Conservation (phyloP, 352 stramenopile species). For the Phytophthora pini region DNA sequence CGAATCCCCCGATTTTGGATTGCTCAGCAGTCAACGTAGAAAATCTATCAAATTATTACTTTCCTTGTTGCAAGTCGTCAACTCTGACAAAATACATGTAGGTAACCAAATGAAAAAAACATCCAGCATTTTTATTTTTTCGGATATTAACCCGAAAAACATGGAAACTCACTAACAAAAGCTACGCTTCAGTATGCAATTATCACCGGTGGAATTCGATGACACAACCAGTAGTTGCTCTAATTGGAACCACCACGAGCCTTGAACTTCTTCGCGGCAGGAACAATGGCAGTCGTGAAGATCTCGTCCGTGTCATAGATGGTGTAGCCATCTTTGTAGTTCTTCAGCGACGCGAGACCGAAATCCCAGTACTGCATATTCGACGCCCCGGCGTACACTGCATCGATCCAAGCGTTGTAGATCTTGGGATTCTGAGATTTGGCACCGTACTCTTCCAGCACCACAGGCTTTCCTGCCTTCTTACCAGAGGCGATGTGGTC, state of each 20-base stretch:
- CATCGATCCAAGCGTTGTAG: constrained; percentile 34
- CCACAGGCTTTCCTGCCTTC: constrained; percentile 32
- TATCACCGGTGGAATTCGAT: too few species aligned
- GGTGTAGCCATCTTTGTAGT: constrained; percentile 29
- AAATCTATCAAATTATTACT: too few species aligned
- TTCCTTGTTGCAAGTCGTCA: too few species aligned
- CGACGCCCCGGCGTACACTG: constrained; percentile 21
- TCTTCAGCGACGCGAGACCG: constrained; percentile 31
- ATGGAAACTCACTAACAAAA: too few species aligned
- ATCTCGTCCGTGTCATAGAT: constrained; percentile 31
- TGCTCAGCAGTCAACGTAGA: too few species aligned
- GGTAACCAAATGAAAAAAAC: too few species aligned
- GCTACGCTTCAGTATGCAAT: too few species aligned
- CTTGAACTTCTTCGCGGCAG: constrained; percentile 12
- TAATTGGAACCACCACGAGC: background rate
- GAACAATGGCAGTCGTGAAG: constrained; percentile 21
- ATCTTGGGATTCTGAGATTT: constrained; percentile 23
- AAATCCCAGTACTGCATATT: constrained; percentile 50
- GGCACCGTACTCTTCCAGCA: constrained; percentile 39
- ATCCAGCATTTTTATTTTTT: too few species aligned
- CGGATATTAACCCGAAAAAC: too few species aligned
- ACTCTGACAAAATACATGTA: too few species aligned
- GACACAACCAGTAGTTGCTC: background rate
- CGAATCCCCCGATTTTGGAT: too few species aligned
- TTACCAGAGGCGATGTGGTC: constrained; percentile 31